These are phyloP conservation scores for Brettanomyces nanus DNA, from an alignment of 805 yeast species.

Conservation along the genomic window DNA sequence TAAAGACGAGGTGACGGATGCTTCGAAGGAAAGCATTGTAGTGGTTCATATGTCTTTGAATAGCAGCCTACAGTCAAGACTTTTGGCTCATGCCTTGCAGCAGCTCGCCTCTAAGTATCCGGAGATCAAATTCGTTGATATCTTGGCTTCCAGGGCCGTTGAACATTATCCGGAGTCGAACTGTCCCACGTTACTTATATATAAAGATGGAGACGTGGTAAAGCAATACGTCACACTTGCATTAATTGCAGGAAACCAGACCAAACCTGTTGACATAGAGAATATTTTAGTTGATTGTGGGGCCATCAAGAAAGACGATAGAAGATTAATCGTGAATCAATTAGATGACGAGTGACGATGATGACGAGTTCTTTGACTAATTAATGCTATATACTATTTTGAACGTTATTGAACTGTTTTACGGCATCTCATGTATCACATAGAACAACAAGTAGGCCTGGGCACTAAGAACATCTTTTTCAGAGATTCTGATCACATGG, in stretches of 20 bases:
- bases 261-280: slow-evolving; percentile 65
- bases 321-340: slow-evolving; percentile 53
- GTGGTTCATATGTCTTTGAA: slow-evolving; percentile 70
- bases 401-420: too few species aligned
- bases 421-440: slow-evolving; percentile 37
- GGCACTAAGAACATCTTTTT: slow-evolving; percentile 55
- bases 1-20: slow-evolving; percentile 74
- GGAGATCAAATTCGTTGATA: slow-evolving; percentile 87
- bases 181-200: slow-evolving; percentile 85
- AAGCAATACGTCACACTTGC: slow-evolving; percentile 77
- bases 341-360: slow-evolving; percentile 39
- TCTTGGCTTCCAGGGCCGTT: slow-evolving; percentile 83
- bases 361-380: slow-evolving; percentile 44
- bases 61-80: slow-evolving; percentile 63
- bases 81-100: slow-evolving; percentile 51
- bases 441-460: slow-evolving; percentile 79
- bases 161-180: slow-evolving; percentile 86
- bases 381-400: too few species aligned
- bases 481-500: slow-evolving; percentile 57
- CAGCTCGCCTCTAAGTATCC: slow-evolving; percentile 58
- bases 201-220: slow-evolving; percentile 67
- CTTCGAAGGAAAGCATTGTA: slow-evolving; percentile 59
- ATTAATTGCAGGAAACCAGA: slow-evolving; percentile 77
- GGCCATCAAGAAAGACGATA: slow-evolving; percentile 60
- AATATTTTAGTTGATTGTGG: slow-evolving; percentile 55